Evolutionary conservation across 2,329 filamentous ascomycete species (phyloP), one percentile per base, ranked within the genome.

Genomic region (Aspergillus felis): DNA sequence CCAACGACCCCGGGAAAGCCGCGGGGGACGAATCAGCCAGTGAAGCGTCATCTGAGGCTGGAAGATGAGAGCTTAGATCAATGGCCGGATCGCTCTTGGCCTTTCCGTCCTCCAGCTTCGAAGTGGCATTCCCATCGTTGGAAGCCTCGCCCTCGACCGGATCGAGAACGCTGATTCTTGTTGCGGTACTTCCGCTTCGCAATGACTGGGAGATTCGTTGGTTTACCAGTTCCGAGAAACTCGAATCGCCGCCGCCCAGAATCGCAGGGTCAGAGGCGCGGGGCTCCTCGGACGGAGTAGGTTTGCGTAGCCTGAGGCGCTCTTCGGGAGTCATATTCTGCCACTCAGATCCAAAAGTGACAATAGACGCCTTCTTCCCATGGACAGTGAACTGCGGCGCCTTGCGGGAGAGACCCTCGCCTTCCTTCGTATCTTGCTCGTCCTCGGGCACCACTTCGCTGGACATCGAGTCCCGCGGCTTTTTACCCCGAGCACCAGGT

Each of bases 331-430:
- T 83, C 75, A 92, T 85, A 58, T 84, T 88, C 67, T 93, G 88
- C 78, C 96, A 87, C 66, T 96, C 93, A n/a, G 87, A 87, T 8
- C 92, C 92, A 71, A 99, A 95, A n/a, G 91, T 95, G 64, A 99
- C 91, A 56, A 99, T 90, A 1, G 92, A 96, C 2, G 94, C 94
- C 75, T 99, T 97, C 79, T 97, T 99, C 59, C 94, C 93, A 69
- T 99, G 94, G 3, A 99, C 87, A 3, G 94, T 96, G 73, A 99
- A 99, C 66, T 91, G 96, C 4, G 91, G 91, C 12, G 90, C 86
- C 12, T 89, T 88, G 50, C 94, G 86, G 6, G 89, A 81, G 12
- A 99, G 81, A 10, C 89, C 86, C 64, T 91, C 89, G 41, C 70
- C 89, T 78, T 76, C 83, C 67, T 58, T 57, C n/a, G 64, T 58